Conservation (phyloP, 768 basidiomycete genomes). For the Cytidiella melzeri region DNA sequence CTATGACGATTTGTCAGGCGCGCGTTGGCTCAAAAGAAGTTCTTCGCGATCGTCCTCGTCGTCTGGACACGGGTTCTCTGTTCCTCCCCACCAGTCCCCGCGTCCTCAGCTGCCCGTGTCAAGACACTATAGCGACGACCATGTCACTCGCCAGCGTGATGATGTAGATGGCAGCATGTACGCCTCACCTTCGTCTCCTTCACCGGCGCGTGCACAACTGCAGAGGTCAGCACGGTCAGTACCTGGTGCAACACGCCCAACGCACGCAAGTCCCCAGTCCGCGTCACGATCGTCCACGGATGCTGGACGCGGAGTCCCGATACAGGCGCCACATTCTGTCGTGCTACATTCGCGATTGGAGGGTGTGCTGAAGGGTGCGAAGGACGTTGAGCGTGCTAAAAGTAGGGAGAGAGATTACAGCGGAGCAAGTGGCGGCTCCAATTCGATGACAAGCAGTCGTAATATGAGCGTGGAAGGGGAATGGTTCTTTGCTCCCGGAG, state of each 20-base stretch:
- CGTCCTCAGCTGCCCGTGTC: constrained; percentile 2
- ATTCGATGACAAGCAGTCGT: constrained; percentile 26
- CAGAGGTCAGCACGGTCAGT: constrained; percentile 20
- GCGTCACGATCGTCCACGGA: constrained; percentile 12
- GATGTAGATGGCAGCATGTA: constrained; percentile 6
- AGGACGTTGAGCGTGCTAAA: constrained; percentile 13
- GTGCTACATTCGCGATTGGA: constrained; percentile 49
- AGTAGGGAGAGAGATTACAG: constrained; percentile 15
- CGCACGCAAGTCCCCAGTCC: constrained; percentile 12
- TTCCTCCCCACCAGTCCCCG: background rate
- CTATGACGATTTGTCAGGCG: constrained; percentile 9
- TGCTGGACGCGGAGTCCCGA: constrained; percentile 27
- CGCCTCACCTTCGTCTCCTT: constrained; percentile 19
- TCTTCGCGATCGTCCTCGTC: constrained; percentile 15
- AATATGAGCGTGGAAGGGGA: constrained; percentile 24
- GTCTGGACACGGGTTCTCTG: constrained; percentile 5
- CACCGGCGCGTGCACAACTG: constrained; percentile 18
- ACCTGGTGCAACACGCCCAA: constrained; percentile 10
- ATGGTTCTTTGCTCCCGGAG: constrained; percentile 19
- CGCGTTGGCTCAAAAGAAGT: constrained; percentile 14
- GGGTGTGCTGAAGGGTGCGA: constrained; percentile 37
- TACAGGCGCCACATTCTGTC: constrained; percentile 34
- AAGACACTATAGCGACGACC: constrained; percentile 9
- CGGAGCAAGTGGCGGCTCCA: constrained; percentile 18
- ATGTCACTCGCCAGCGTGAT: background rate